Base-by-base conservation (phyloP, 805 yeast species). In the Saturnispora dispora region DNA sequence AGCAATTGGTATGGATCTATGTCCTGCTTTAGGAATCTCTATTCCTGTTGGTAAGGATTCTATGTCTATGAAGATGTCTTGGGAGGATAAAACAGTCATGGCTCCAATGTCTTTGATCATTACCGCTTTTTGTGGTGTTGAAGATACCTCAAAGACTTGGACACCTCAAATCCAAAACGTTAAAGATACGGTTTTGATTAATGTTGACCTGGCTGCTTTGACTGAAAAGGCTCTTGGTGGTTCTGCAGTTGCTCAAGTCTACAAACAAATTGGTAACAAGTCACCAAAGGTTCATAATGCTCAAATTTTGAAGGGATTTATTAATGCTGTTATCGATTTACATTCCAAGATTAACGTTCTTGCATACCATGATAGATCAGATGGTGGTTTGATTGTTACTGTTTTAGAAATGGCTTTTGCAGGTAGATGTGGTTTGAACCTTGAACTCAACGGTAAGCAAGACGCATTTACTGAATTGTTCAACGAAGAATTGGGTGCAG, bases 11-110 rank as follows among this genome's bases (percentile, higher is more conserved):
- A 65, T 90, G 63, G 97, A 88, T 57, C 75, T 95, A 61, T 93
- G 99, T 71, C 97, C 98, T 22, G 91, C 79, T 53, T 77, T 93
- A 58, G 97, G 95, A 43, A 71, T 93, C 55, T 77, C 95, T 20
- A 88, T 93, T 53, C 99, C 99, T 13, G 99, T 93, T 36, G 99
- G 99, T 59, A 93, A 93, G 72, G 99, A 93, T 69, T 89, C 97
- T 35, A 89, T 93, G 96, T 89, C 98, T 22, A 91, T 93, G 99
- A 88, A 89, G 73, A 93, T 93, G 98, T 83, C 85, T 63, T 93
- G 99, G 99, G 87, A 77, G 47, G 79, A 82, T 57, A 87, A 84
- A 61, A 96, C 88, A 68, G 98, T 93, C 42, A 82, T 93, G 55
- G 88, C 97, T n/a, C 99, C 99, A 46, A 73, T 93, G 64, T 85